Base-by-base conservation (phyloP, 164 flowering plant species). In the Vitis amurensis region DNA sequence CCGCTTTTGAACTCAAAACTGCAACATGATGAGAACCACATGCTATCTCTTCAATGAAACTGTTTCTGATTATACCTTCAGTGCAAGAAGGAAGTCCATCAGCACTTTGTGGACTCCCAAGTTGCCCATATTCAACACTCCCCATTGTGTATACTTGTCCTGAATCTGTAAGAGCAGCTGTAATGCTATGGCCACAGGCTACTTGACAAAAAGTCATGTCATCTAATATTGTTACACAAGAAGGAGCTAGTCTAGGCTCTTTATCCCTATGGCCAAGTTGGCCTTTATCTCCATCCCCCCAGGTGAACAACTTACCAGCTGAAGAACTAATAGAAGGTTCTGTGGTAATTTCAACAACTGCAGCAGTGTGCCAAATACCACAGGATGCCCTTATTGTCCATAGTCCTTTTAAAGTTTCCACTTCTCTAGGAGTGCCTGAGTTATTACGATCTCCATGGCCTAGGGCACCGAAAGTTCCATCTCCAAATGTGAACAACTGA, bases 291-390 rank as follows among this genome's bases (percentile, higher is more conserved):
- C 98, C 98, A 79, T 90, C 91, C 1, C 99, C 99, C 99, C 99
- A 95, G 15, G 99, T 95, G 80, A 81, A 95, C 16, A 95, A 80
- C 76, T 86, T 89, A 49, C 94, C 90, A 66, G 82, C 67, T 52
- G 78, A 74, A 68, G 86, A 67, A 59, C 66, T 68, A 61, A 64
- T 79, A 49, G 83, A 67, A 61, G 68, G 55, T 44, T 49, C 76
- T 13, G 84, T 65, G 66, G 37, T 37, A 74, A 73, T 72, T 75
- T 91, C 97, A 65, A 92, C 92, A 69, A 90, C 75, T 15, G 97
- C 96, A 70, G 97, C 97, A 65, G 92, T 90, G 77, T 95, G 99
- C 99, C 99, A 95, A 63, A 87, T 86, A 71, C 99, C 99, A 82
- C 99, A 95, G 49, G 96, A 86, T 73, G 88, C 97, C 76, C 73